Percentiles rank a stretch among this genome's conserved stretches.
These are phyloP conservation scores for Tolypocladium pustulatum DNA, from an alignment of 2,329 filamentous ascomycete species.

Conservation along the genomic window DNA sequence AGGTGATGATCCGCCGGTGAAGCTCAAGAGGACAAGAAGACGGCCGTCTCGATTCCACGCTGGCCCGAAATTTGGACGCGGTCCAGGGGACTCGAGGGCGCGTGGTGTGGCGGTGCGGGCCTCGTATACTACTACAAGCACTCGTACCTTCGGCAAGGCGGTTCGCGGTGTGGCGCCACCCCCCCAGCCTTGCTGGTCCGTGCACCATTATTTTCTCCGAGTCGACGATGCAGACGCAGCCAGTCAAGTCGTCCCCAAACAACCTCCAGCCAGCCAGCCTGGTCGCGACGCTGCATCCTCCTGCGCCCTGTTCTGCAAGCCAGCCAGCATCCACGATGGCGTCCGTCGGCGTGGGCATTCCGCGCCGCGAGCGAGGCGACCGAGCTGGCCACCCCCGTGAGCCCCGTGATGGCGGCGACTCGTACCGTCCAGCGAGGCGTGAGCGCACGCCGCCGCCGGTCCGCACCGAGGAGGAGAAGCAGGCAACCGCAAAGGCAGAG, in stretches of 20 bases:
- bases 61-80: constrained; percentile 4
- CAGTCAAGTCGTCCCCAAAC: not conserved
- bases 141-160: too few species aligned
- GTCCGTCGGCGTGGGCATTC: constrained; percentile 31
- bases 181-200: constrained; percentile 9
- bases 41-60: constrained; percentile 3
- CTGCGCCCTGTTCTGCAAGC: not conserved
- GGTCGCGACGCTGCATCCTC: not conserved
- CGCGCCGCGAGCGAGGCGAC: constrained; percentile 23
- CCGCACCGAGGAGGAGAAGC: constrained; percentile 70
- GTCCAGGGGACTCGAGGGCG: constrained; percentile 1
- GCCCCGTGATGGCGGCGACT: constrained; percentile 36
- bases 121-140: too few species aligned
- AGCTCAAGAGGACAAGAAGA: not conserved
- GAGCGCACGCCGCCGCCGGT: constrained; percentile 24
- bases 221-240: not conserved
- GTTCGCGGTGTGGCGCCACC: not conserved
- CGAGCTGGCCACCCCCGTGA: not conserved
- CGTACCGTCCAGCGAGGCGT: constrained; percentile 32
- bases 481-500: constrained; percentile 80
- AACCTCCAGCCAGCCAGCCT: not conserved
- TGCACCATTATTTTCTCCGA: constrained; percentile 13
- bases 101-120: not conserved
- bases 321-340: constrained; percentile 23
- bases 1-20: not conserved